Conservation (phyloP, 2,329 filamentous ascomycete genomes). For the Zarea fungicola region DNA sequence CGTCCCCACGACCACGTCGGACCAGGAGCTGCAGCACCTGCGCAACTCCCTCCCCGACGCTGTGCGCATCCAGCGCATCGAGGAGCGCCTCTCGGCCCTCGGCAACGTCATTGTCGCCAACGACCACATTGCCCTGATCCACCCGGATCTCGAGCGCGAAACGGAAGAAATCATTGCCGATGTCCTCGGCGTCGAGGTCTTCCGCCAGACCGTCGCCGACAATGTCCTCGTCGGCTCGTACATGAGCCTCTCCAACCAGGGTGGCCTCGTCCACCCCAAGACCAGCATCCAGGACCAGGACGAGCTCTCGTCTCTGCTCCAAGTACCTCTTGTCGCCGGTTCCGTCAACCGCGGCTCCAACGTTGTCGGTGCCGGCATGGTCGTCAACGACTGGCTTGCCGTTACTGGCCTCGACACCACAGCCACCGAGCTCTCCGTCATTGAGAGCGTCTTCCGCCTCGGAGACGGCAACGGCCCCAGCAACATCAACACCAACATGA, state of each 20-base stretch:
- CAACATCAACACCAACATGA: slow-evolving; percentile 77
- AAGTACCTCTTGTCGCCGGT: slow-evolving; percentile 92
- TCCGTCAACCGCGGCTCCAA: slow-evolving; percentile 88
- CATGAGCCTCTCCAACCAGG: slow-evolving; percentile 94
- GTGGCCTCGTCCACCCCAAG: slow-evolving; percentile 95
- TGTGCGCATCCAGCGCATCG: slow-evolving; percentile 94
- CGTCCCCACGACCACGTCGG: slow-evolving; percentile 90
- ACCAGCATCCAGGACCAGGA: slow-evolving; percentile 97
- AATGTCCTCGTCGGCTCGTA: slow-evolving; percentile 96
- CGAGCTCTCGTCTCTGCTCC: slow-evolving; percentile 85
- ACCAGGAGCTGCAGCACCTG: slow-evolving; percentile 96
- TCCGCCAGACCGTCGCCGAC: slow-evolving; percentile 91
- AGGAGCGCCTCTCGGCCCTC: slow-evolving; percentile 90
- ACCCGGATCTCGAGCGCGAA: slow-evolving; percentile 94
- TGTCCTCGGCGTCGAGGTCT: slow-evolving; percentile 82
- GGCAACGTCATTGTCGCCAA: slow-evolving; percentile 97
- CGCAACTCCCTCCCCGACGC: slow-evolving; percentile 88
- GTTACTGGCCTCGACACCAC: slow-evolving; percentile 92
- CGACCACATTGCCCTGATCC: slow-evolving; percentile 93
- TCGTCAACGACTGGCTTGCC: slow-evolving; percentile 81
- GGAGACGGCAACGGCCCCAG: slow-evolving; percentile 79
- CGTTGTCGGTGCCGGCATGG: slow-evolving; percentile 74
- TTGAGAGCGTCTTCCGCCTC: slow-evolving; percentile 92
- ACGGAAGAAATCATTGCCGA: slow-evolving; percentile 98
- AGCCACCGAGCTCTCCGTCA: slow-evolving; percentile 92